A percentile compares a stretch with the other conserved stretches of the same genome.
Conservation (phyloP, 2,329 filamentous ascomycete species). For the Lachnellula occidentalis region DNA sequence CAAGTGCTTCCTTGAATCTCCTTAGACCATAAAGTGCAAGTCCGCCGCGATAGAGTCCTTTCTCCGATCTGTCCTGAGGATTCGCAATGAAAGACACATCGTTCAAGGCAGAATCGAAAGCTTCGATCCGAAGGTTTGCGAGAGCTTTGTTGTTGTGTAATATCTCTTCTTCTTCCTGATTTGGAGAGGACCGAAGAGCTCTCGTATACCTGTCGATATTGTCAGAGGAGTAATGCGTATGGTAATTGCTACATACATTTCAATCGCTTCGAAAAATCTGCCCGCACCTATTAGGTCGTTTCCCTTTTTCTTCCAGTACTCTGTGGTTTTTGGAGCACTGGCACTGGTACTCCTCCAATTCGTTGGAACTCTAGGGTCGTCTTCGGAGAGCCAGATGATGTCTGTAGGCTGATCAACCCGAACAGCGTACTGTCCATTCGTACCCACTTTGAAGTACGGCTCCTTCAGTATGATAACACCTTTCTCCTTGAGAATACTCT, state of each 20-base stretch:
- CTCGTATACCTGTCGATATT: conserved; percentile 8
- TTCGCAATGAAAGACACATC: conserved; percentile 21
- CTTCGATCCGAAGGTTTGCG: conserved; percentile 28
- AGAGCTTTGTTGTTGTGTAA: conserved; percentile 33
- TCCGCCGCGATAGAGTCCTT: conserved; percentile 10
- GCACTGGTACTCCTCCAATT: background rate
- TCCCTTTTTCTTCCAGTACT: conserved; percentile 13
- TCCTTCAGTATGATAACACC: conserved; percentile 45
- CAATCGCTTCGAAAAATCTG: conserved; percentile 25
- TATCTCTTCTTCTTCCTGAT: conserved; percentile 28
- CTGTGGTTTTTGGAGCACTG: background rate
- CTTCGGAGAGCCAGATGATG: conserved; percentile 34
- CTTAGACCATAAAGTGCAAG: conserved; percentile 8
- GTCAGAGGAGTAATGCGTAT: background rate
- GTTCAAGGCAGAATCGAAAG: conserved; percentile 31
- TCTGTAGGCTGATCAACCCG: conserved; percentile 50
- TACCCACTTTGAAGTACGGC: conserved; percentile 43
- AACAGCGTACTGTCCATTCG: conserved; percentile 37
- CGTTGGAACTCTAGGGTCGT: conserved; percentile 37
- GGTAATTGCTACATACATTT: conserved; percentile 2
- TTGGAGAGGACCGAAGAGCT: conserved; percentile 18
- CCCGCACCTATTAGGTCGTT: conserved; percentile 15
- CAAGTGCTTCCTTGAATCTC: background rate
- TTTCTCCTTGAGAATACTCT: conserved; percentile 32
- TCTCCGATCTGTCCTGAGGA: conserved; percentile 21